A percentile compares a stretch with the other conserved stretches of the same genome.
Conservation (phyloP, 257 asterid species). For the Ocimum tenuiflorum region DNA sequence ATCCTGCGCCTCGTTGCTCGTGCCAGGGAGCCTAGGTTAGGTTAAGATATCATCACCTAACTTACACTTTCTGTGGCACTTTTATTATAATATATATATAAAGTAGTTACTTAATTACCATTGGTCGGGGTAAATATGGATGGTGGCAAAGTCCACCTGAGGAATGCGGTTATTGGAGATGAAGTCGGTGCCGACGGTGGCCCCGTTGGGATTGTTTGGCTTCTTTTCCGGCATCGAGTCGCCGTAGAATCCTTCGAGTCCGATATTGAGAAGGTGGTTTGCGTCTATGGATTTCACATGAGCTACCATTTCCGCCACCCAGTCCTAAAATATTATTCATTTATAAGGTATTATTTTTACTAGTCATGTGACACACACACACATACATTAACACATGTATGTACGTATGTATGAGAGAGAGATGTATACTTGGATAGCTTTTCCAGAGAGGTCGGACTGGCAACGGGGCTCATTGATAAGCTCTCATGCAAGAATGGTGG, state of each 20-base stretch:
- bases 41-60: too few species aligned
- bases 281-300: slow-evolving; percentile 49
- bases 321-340: too few species aligned
- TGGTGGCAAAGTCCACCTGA: slow-evolving; percentile 51
- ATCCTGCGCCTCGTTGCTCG: slow-evolving; percentile 27
- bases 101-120: slow-evolving; percentile 30
- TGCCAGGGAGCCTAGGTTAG: slow-evolving; percentile 40
- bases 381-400: too few species aligned
- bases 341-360: too few species aligned
- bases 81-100: too few species aligned
- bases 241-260: slow-evolving; percentile 69
- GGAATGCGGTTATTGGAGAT: slow-evolving; percentile 35
- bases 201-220: slow-evolving; percentile 35
- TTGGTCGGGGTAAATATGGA: slow-evolving; percentile 58
- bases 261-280: slow-evolving; percentile 45
- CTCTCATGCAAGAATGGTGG: slow-evolving; percentile 42
- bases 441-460: slow-evolving; percentile 40
- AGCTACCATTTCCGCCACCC: slow-evolving; percentile 45
- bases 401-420: too few species aligned
- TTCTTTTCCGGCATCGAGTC: slow-evolving; percentile 40
- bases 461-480: slow-evolving; percentile 49
- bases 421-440: slow-evolving; percentile 27
- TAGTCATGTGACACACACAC: too few species aligned
- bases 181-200: slow-evolving; percentile 54
- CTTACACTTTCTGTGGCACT: background rate